Evolutionary conservation across 1,139 yeast genomes (phyloP).

Genomic region (Hyphopichia fennica): DNA sequence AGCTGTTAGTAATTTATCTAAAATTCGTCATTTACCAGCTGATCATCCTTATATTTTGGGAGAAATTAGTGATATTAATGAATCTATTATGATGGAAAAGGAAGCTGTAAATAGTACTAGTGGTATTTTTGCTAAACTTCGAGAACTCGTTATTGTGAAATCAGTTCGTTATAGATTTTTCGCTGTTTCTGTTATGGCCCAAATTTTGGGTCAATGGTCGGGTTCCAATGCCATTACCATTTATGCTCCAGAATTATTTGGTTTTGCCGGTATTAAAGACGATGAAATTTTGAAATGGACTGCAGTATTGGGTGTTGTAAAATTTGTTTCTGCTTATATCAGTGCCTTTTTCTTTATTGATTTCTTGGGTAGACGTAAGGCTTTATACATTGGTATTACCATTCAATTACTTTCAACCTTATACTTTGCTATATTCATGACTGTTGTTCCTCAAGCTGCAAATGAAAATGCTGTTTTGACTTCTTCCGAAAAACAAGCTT

Average conservation of each 20-base stretch:
- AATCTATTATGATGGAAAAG: constrained; percentile 27
- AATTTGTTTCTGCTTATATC: constrained; percentile 30
- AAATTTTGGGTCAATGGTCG: constrained; percentile 48
- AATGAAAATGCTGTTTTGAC: constrained; percentile 17
- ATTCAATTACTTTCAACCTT: constrained; percentile 14
- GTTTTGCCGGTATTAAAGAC: constrained; percentile 34
- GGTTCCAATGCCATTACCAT: constrained; percentile 53
- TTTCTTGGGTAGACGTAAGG: constrained; percentile 28
- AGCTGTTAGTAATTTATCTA: constrained; percentile 28
- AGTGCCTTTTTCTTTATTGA: constrained; percentile 35
- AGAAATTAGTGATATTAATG: constrained; percentile 40
- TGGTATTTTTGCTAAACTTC: constrained; percentile 13
- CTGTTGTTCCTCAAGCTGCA: constrained; percentile 33
- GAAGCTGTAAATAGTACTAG: constrained; percentile 26
- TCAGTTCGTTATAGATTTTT: constrained; percentile 35
- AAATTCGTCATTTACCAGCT: constrained; percentile 38
- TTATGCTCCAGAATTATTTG: constrained; percentile 47
- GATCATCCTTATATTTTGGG: constrained; percentile 42
- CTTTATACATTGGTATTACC: constrained; percentile 26
- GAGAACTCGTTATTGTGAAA: constrained; percentile 26
- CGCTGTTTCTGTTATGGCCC: constrained; percentile 30
- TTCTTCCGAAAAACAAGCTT: constrained; percentile 23
- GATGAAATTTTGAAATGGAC: constrained; percentile 28
- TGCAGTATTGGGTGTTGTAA: constrained; percentile 34
- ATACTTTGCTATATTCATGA: constrained; percentile 35